Percentiles rank a stretch among this genome's conserved stretches.
phyloP scores from a whole-genome alignment of 2,329 filamentous ascomycete species.

The Dactylellina sp. region DNA sequence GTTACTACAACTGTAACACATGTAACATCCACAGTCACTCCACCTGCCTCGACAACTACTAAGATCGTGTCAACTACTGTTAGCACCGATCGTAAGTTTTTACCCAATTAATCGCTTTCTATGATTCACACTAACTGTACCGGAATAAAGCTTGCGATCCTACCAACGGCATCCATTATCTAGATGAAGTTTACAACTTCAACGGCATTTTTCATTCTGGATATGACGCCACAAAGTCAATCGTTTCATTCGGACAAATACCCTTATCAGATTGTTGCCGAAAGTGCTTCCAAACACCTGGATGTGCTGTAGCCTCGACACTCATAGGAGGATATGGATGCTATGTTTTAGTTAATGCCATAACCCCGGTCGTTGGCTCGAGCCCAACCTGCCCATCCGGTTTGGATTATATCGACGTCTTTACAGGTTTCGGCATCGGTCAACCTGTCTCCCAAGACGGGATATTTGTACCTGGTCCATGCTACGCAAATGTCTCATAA shows the following conservation, averaged over 20 bases:
- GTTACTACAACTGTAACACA: conserved; percentile 7
- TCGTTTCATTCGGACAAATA: conserved; percentile 17
- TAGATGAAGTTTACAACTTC: conserved; percentile 12
- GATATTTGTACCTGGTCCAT: conserved; percentile 16
- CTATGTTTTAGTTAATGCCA: conserved; percentile 22
- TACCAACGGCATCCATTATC: conserved; percentile 15
- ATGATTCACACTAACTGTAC: conserved; percentile 2
- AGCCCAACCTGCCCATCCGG: conserved; percentile 28
- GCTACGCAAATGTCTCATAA: conserved; percentile 9
- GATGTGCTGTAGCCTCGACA: conserved; percentile 13
- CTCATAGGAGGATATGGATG: conserved; percentile 25
- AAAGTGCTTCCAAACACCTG: conserved; percentile 11
- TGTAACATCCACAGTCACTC: conserved; percentile 20
- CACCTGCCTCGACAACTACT: not conserved
- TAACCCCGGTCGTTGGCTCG: not conserved
- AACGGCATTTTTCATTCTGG: conserved; percentile 16
- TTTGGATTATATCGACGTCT: conserved; percentile 22
- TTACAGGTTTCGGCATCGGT: conserved; percentile 5
- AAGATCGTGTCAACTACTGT: conserved; percentile 3
- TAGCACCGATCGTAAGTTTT: conserved; percentile 13
- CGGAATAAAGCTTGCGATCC: conserved; percentile 20
- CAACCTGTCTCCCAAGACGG: not conserved
- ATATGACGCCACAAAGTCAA: conserved; percentile 6
- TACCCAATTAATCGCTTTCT: not conserved
- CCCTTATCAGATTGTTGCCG: conserved; percentile 12